Percentiles rank a stretch among this genome's conserved stretches.
phyloP scores from a whole-genome alignment of 768 basidiomycete genomes.

The Xanthoconium purpureum region DNA sequence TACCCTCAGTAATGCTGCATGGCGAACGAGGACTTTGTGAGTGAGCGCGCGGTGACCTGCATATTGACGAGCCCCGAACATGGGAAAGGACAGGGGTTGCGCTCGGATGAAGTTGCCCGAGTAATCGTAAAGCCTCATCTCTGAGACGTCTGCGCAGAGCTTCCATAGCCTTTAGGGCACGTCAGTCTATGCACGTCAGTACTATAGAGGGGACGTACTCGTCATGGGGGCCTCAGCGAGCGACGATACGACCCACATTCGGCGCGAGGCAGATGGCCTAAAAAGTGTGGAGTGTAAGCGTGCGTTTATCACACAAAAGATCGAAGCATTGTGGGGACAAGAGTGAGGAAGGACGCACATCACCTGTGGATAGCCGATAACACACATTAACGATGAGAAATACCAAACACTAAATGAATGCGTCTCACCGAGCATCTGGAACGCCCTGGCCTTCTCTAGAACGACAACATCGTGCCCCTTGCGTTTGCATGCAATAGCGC shows the following conservation, averaged over 20 bases:
- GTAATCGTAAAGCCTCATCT: constrained; percentile 17
- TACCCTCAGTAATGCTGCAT: constrained; percentile 23
- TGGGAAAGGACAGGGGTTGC: constrained; percentile 11
- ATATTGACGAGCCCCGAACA: constrained; percentile 20
- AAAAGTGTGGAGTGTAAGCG: background rate
- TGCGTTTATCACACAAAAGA: background rate
- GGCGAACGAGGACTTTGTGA: constrained; percentile 19
- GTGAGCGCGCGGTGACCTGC: constrained; percentile 24
- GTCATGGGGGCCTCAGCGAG: constrained; percentile 30
- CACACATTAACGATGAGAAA: background rate
- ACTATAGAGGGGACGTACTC: constrained; percentile 3
- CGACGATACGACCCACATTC: constrained; percentile 28
- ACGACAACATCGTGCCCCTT: constrained; percentile 28
- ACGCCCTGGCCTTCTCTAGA: constrained; percentile 20
- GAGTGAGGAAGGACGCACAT: background rate
- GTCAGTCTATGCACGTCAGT: background rate
- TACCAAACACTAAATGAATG: no score
- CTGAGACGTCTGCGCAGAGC: constrained; percentile 11
- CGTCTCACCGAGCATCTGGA: constrained; percentile 18
- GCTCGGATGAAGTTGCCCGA: constrained; percentile 20
- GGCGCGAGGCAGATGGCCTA: constrained; percentile 21
- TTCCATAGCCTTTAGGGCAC: constrained; percentile 14
- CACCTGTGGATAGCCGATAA: background rate
- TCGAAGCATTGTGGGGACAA: background rate
- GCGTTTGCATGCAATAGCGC: constrained; percentile 27